A percentile compares a stretch with the other conserved stretches of the same genome.
Conservation (phyloP, 2,329 filamentous ascomycete species). For the Simplicillium aogashimaense region DNA sequence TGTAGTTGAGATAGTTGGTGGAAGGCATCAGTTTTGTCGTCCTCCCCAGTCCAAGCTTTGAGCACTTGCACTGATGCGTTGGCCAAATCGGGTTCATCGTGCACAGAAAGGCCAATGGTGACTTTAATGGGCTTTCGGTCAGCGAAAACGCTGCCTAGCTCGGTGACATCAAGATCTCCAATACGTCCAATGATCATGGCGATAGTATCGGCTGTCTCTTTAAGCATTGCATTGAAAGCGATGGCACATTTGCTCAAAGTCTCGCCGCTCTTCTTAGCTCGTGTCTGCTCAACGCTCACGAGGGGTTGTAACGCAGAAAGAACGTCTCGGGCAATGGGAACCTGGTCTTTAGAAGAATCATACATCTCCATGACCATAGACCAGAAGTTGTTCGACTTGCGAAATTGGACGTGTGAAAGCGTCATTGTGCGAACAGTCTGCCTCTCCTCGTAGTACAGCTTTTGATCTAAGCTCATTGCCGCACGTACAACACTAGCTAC, state of each 20-base stretch:
- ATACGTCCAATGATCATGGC: constrained; percentile 69
- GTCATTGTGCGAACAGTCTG: constrained; percentile 26
- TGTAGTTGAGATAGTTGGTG: constrained; percentile 28
- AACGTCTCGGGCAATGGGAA: constrained; percentile 66
- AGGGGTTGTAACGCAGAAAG: constrained; percentile 61
- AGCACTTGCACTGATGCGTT: constrained; percentile 74
- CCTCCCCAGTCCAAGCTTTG: constrained; percentile 68
- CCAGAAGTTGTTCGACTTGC: constrained; percentile 47
- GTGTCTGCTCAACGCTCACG: constrained; percentile 66
- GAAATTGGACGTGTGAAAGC: constrained; percentile 40
- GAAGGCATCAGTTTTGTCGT: constrained; percentile 29
- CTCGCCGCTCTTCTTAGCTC: constrained; percentile 37
- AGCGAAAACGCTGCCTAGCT: constrained; percentile 61
- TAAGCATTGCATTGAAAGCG: constrained; percentile 70
- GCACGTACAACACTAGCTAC: constrained; percentile 40
- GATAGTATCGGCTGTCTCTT: constrained; percentile 46
- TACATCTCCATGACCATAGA: constrained; percentile 53
- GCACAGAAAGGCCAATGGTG: constrained; percentile 70
- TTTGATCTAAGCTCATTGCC: constrained; percentile 37
- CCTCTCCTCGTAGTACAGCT: constrained; percentile 17
- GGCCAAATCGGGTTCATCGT: constrained; percentile 68
- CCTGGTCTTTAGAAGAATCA: constrained; percentile 61
- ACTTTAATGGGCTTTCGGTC: constrained; percentile 60
- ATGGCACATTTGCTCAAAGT: constrained; percentile 31
- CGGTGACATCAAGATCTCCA: constrained; percentile 60